phyloP scores from a whole-genome alignment of 192 early-diverging fungal genomes.

The Coemansia sp. region DNA sequence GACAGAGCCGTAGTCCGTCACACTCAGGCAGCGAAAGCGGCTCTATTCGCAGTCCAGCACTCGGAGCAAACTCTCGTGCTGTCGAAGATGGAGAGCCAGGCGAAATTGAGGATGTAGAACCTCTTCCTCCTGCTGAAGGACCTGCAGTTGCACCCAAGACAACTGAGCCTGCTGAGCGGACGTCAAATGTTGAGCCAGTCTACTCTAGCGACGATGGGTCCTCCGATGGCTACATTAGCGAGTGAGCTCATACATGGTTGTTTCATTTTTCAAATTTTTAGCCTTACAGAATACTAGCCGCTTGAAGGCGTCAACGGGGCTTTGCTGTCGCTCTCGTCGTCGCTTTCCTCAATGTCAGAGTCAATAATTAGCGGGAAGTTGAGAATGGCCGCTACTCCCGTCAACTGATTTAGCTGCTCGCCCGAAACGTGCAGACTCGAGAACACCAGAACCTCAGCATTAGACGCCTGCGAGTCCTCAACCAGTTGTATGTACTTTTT shows the following conservation, averaged over 20 bases:
- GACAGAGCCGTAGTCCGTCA: conserved; percentile 4
- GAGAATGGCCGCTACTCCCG: conserved; percentile 92
- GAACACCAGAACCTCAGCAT: conserved; percentile 82
- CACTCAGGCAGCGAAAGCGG: not conserved
- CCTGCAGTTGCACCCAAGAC: not conserved
- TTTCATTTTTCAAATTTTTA: not conserved
- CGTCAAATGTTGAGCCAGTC: not conserved
- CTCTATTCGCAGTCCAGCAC: not conserved
- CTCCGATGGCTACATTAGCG: conserved; percentile 5
- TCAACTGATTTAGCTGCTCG: conserved; percentile 91
- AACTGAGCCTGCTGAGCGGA: not conserved
- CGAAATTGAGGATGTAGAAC: conserved; percentile 41
- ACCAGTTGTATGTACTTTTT: conserved; percentile 85
- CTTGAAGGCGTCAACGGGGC: not conserved
- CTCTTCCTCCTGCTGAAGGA: not conserved
- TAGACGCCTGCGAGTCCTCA: conserved; percentile 70
- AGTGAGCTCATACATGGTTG: not conserved
- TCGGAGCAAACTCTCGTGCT: not conserved
- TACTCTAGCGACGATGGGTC: not conserved
- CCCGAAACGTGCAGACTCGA: conserved; percentile 93
- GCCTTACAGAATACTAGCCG: not conserved
- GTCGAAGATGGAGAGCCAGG: conserved; percentile 50
- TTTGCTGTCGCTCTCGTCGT: conserved; percentile 13
- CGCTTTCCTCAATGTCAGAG: conserved; percentile 58
- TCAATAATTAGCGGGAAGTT: conserved; percentile 90